Percentiles rank a stretch among this genome's conserved stretches.
Evolutionary conservation across 495 filamentous ascomycete species (phyloP).

Genomic region (Xylaria grammica): DNA sequence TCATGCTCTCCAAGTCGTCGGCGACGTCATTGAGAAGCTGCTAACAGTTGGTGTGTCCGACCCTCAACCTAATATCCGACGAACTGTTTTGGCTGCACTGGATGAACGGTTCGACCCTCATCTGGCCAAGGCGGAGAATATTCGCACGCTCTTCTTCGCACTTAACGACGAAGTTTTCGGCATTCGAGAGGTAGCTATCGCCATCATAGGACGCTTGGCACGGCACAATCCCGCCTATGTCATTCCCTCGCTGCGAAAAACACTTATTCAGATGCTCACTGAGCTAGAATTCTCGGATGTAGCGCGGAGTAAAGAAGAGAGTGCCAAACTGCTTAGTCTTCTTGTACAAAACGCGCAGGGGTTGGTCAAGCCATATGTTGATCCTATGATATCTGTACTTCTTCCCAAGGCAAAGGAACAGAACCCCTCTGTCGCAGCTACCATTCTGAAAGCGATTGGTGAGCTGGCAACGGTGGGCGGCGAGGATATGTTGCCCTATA

Average conservation of each 20-base stretch:
- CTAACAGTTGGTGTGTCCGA: conserved; percentile 94
- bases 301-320: conserved; percentile 91
- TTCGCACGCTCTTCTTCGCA: conserved; percentile 90
- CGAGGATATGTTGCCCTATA: conserved; percentile 84
- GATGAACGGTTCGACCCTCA: conserved; percentile 95
- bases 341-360: conserved; percentile 89
- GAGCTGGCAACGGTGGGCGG: conserved; percentile 93
- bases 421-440: conserved; percentile 85
- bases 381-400: conserved; percentile 88
- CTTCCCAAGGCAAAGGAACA: conserved; percentile 85
- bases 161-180: conserved; percentile 94
- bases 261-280: conserved; percentile 92
- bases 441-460: conserved; percentile 89
- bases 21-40: conserved; percentile 95
- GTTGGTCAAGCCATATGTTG: conserved; percentile 92
- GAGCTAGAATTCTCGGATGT: conserved; percentile 96
- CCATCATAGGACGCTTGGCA: conserved; percentile 93
- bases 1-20: conserved; percentile 94
- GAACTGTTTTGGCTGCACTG: conserved; percentile 83
- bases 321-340: conserved; percentile 87
- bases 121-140: conserved; percentile 92
- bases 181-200: conserved; percentile 91
- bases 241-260: conserved; percentile 90
- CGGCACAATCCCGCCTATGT: conserved; percentile 95
- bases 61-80: conserved; percentile 83